Evolutionary conservation across 139 green algal species (phyloP).

Genomic region (Auxenochlorella protothecoides): DNA sequence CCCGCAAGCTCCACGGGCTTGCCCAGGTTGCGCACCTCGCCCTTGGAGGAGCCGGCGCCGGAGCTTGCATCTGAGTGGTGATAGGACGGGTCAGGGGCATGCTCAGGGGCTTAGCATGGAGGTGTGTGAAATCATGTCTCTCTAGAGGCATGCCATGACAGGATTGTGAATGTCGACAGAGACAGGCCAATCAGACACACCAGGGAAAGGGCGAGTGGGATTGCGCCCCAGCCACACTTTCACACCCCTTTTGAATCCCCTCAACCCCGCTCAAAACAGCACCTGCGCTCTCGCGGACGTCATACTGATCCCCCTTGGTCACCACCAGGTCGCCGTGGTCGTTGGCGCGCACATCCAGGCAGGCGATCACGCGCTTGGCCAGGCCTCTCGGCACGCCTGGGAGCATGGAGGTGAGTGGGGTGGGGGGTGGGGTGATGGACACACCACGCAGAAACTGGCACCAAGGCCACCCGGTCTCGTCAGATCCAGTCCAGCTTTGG

Average conservation of each 20-base stretch:
- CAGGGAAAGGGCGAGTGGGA: too few species aligned
- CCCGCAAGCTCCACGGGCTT: slow-evolving; percentile 57
- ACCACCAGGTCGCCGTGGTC: slow-evolving; percentile 92
- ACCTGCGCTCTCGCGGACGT: slow-evolving; percentile 80
- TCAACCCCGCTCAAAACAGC: not conserved
- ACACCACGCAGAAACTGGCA: too few species aligned
- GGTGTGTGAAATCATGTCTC: too few species aligned
- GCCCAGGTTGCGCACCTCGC: slow-evolving; percentile 83
- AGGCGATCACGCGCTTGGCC: slow-evolving; percentile 92
- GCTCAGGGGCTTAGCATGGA: too few species aligned
- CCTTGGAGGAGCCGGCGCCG: not conserved
- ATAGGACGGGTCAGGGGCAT: too few species aligned
- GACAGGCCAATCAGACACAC: too few species aligned
- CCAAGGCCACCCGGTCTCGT: too few species aligned
- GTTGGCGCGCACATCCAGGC: slow-evolving; percentile 93
- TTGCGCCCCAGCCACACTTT: too few species aligned
- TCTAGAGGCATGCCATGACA: too few species aligned
- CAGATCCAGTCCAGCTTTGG: too few species aligned
- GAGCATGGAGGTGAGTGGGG: not conserved
- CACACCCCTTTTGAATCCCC: too few species aligned
- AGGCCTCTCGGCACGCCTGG: slow-evolving; percentile 39
- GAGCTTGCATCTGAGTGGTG: not conserved
- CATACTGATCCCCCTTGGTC: slow-evolving; percentile 81
- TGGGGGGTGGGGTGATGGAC: not conserved
- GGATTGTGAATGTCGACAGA: too few species aligned